phyloP scores from a whole-genome alignment of 2,329 filamentous ascomycete species.

The Fusarium verticillioides region DNA sequence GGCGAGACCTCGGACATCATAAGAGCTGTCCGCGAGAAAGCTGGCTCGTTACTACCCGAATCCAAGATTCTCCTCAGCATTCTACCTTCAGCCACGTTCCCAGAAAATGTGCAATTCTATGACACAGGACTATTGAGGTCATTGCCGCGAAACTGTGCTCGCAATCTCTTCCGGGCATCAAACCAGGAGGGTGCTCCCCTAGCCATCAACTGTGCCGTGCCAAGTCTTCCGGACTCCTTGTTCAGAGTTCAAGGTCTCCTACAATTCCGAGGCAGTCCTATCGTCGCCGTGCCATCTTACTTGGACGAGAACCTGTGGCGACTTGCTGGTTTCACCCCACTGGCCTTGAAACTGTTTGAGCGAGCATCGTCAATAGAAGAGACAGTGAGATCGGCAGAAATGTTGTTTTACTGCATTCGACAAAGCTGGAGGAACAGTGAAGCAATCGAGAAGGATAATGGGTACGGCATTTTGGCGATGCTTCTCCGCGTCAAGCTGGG shows the following conservation, averaged over 20 bases:
- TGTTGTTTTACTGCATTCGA: conserved; percentile 86
- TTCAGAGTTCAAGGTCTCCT: conserved; percentile 83
- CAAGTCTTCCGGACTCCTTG: conserved; percentile 89
- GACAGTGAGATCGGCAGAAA: conserved; percentile 80
- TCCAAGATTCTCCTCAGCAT: conserved; percentile 84
- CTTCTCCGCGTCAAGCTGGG: conserved; percentile 86
- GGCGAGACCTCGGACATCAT: conserved; percentile 94
- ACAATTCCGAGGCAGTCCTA: conserved; percentile 83
- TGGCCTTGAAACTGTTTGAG: conserved; percentile 87
- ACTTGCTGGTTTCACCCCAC: conserved; percentile 87
- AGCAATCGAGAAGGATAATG: conserved; percentile 95
- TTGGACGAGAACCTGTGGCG: conserved; percentile 94
- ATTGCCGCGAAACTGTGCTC: conserved; percentile 77
- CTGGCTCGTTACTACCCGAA: conserved; percentile 83
- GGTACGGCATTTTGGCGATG: conserved; percentile 87
- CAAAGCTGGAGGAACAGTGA: conserved; percentile 98
- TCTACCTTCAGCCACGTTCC: conserved; percentile 81
- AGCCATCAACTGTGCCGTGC: conserved; percentile 88
- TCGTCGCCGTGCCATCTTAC: conserved; percentile 82
- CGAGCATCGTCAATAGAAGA: conserved; percentile 76
- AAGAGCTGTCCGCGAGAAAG: conserved; percentile 85
- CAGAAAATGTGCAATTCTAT: conserved; percentile 81
- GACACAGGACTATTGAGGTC: conserved; percentile 81
- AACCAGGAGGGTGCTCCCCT: conserved; percentile 73
- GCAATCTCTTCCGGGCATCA: conserved; percentile 61